Evolutionary conservation across 2,329 filamentous ascomycete genomes (phyloP).

Genomic region (Aspergillus sp.): DNA sequence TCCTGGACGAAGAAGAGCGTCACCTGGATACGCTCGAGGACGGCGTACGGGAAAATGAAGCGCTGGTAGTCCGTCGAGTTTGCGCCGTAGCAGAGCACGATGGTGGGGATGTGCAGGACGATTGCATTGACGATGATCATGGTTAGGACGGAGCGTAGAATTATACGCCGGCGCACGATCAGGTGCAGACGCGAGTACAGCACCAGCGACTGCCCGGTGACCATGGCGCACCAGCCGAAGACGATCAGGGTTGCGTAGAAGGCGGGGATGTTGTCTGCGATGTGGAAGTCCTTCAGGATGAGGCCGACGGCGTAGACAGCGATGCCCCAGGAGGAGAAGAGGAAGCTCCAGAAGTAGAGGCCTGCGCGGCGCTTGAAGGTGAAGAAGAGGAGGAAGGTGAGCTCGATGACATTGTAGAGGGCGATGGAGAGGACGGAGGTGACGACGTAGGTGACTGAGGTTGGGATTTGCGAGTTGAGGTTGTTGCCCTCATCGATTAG

Average conservation of each 20-base stretch:
- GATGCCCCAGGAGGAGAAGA: conserved; percentile 43
- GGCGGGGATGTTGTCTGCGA: conserved; percentile 28
- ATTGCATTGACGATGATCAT: conserved; percentile 59
- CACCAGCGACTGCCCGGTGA: conserved; percentile 61
- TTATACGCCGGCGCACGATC: conserved; percentile 47
- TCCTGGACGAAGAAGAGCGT: not conserved
- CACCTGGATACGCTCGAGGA: conserved; percentile 29
- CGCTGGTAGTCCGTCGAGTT: conserved; percentile 4
- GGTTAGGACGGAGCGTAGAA: conserved; percentile 51
- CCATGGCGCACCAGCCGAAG: conserved; percentile 58
- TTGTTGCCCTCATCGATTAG: not conserved
- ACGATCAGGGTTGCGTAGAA: conserved; percentile 39
- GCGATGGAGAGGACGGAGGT: conserved; percentile 46
- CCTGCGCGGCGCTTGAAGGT: conserved; percentile 46
- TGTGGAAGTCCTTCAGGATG: conserved; percentile 44
- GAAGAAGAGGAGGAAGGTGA: conserved; percentile 47
- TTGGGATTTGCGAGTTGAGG: not conserved
- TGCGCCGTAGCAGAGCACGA: conserved; percentile 52
- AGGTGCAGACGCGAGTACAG: conserved; percentile 63
- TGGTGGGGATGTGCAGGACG: conserved; percentile 53
- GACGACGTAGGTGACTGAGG: conserved; percentile 16
- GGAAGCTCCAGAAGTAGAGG: conserved; percentile 52
- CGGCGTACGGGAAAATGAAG: conserved; percentile 37
- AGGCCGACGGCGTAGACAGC: conserved; percentile 46
- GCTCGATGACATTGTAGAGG: conserved; percentile 50